These are phyloP conservation scores for Cryptococcus jaspeensis DNA, from an alignment of 1,284 basidiomycete species.

Conservation along the genomic window DNA sequence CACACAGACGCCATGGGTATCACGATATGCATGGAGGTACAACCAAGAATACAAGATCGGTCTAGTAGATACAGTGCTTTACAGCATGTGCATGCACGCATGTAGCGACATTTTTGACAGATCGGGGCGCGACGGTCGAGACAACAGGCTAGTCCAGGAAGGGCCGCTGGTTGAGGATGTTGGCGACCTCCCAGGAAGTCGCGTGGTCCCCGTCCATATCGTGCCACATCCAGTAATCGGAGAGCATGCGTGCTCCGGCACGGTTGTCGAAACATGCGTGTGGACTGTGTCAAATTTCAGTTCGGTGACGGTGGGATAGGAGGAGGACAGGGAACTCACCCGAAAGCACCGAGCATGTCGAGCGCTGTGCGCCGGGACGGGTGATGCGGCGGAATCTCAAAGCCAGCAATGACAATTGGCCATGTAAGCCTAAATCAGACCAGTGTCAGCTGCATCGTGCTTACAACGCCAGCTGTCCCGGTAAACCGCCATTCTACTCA, in stretches of 20 bases:
- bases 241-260: slow-evolving; percentile 18
- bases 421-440: slow-evolving; percentile 39
- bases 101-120: too few relatives aligned
- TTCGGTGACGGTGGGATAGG: not conserved
- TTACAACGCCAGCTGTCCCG: not conserved
- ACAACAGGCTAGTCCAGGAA: slow-evolving; percentile 14
- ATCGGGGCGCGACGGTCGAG: too few relatives aligned
- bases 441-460: not conserved
- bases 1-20: too few relatives aligned
- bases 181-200: slow-evolving; percentile 19
- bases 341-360: slow-evolving; percentile 41
- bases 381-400: slow-evolving; percentile 40
- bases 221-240: slow-evolving; percentile 23
- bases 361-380: slow-evolving; percentile 34
- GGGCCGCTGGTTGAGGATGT: slow-evolving; percentile 18
- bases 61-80: too few relatives aligned
- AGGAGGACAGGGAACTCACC: slow-evolving; percentile 23
- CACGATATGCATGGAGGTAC: too few relatives aligned
- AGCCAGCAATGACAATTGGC: slow-evolving; percentile 46
- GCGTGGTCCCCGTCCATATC: slow-evolving; percentile 19
- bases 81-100: too few relatives aligned
- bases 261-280: slow-evolving; percentile 48
- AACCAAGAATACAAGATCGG: too few relatives aligned
- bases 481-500: slow-evolving; percentile 15
- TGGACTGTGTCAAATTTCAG: slow-evolving; percentile 18